Base-by-base conservation (phyloP, 139 green algal genomes). In the Eudorina sp. region DNA sequence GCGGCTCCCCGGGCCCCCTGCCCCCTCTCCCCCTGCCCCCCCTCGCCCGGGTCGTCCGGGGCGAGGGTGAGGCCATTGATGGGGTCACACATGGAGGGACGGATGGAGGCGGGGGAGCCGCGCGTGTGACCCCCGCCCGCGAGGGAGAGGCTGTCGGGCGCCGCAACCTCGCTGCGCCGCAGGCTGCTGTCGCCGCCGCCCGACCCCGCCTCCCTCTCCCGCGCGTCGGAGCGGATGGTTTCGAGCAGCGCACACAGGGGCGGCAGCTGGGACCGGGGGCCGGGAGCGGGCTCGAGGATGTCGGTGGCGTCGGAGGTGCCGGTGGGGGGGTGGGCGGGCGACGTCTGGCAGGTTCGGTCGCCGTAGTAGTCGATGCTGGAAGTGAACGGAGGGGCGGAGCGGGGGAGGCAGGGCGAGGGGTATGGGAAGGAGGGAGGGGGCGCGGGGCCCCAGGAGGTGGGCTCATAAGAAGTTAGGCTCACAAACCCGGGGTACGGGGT, bases 351-450 rank as follows among this genome's bases (percentile, higher is more conserved):
- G 34, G 66, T 75, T 19, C 66, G 31, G 31, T 75, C 66, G 66
- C 66, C 66, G 66, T 75, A 75, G 66, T 75, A 75, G 18, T 75
- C 66, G 34, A 75, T 4, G 31, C 66, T 75, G 62, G 2, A 34
- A 25, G 66, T 75, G 31, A 31, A 3, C 3, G 38, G 66, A 21
- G 46, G 8, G 31, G 66, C 2, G 31, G 9, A 48, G 2, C 46
- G 66, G n/a, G 31, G 25, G 66, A 6, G 66, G 2, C 2, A 46
- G 38, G 36, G 66, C 4, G 31, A 40, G 64, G 27, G 64, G 64
- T 73, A 73, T 18, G 64, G 34, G 18, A 8, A 36, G 2, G 29
- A 73, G 64, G 64, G 27, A 43, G 6, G 25, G 64, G 64, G 29
- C 25, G 34, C 6, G 3, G 18, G 38, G 64, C 51, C 13, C 51